Conservation (phyloP, 306 rosid genomes). For the Cucumis hystrix region DNA sequence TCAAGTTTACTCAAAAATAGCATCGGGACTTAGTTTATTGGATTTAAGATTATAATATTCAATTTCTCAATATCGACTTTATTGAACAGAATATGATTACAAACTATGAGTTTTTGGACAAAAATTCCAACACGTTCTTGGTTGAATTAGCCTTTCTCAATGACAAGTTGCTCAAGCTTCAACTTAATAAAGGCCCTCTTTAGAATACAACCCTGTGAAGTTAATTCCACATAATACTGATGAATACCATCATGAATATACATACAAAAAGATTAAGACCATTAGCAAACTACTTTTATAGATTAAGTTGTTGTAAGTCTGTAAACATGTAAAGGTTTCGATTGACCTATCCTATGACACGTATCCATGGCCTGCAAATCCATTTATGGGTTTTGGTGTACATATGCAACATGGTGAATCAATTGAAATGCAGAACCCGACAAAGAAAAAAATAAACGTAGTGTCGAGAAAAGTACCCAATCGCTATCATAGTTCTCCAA, state of each 20-base stretch:
- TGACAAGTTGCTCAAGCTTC: conserved; percentile 93
- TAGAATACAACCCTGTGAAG: conserved; percentile 74
- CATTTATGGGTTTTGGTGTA: conserved; percentile 79
- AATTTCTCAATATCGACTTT: too few species aligned
- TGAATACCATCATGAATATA: background rate
- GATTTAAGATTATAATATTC: too few species aligned
- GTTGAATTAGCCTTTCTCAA: conserved; percentile 86
- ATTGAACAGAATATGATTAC: too few species aligned
- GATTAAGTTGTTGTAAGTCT: conserved; percentile 94
- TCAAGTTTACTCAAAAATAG: too few species aligned
- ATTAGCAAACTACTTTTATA: conserved; percentile 39
- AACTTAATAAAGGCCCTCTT: conserved; percentile 93
- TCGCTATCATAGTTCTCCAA: conserved; percentile 97
- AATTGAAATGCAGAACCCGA: background rate
- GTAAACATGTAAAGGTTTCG: conserved; percentile 94
- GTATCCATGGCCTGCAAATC: conserved; percentile 99
- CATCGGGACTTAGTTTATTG: too few species aligned
- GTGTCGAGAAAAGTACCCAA: conserved; percentile 48
- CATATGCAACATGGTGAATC: conserved; percentile 10
- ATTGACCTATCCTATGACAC: conserved; percentile 93
- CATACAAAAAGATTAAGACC: background rate
- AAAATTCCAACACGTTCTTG: too few species aligned
- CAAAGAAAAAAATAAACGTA: background rate
- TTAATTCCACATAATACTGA: background rate
- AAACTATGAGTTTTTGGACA: too few species aligned